Percentiles rank a stretch among this genome's conserved stretches.
Evolutionary conservation across 768 basidiomycete species (phyloP).

Genomic region (Rhodotorula kratochvilovae): DNA sequence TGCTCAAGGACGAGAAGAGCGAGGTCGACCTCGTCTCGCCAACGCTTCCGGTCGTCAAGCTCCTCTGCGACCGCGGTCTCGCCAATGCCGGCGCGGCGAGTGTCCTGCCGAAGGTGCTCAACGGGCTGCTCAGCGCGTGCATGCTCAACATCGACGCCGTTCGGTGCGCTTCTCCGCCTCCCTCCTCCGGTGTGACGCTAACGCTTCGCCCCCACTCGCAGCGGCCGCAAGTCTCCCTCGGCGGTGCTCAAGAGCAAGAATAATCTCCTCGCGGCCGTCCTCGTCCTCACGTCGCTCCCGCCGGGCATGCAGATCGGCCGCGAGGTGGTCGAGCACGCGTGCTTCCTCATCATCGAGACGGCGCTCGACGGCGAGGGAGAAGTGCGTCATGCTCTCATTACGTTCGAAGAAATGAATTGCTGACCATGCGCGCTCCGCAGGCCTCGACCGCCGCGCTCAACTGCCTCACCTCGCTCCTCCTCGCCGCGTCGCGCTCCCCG

Average conservation of each 20-base stretch:
- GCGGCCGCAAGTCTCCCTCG: conserved; percentile 71
- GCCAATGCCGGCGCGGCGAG: conserved; percentile 49
- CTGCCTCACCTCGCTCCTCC: conserved; percentile 76
- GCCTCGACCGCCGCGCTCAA: conserved; percentile 79
- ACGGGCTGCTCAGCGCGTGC: conserved; percentile 67
- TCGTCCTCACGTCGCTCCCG: conserved; percentile 77
- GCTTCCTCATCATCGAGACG: conserved; percentile 76
- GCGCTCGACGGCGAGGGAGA: conserved; percentile 62
- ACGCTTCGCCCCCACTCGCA: conserved; percentile 44
- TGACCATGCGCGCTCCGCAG: conserved; percentile 49
- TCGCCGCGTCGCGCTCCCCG: conserved; percentile 58
- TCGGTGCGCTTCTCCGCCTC: conserved; percentile 61
- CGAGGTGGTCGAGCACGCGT: conserved; percentile 74
- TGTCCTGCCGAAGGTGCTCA: conserved; percentile 59
- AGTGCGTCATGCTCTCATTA: conserved; percentile 49
- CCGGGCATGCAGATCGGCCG: conserved; percentile 63
- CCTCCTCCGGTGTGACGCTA: neutral
- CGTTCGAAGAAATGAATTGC: neutral
- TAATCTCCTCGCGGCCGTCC: conserved; percentile 77
- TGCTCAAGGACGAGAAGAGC: conserved; percentile 79
- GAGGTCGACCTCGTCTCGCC: conserved; percentile 75
- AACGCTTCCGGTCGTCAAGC: conserved; percentile 72
- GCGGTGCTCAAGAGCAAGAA: conserved; percentile 80
- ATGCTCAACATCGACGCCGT: conserved; percentile 83
- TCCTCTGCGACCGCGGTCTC: conserved; percentile 57